These are phyloP conservation scores for Paxillus ammoniavirescens DNA, from an alignment of 768 basidiomycete genomes.

Conservation along the genomic window DNA sequence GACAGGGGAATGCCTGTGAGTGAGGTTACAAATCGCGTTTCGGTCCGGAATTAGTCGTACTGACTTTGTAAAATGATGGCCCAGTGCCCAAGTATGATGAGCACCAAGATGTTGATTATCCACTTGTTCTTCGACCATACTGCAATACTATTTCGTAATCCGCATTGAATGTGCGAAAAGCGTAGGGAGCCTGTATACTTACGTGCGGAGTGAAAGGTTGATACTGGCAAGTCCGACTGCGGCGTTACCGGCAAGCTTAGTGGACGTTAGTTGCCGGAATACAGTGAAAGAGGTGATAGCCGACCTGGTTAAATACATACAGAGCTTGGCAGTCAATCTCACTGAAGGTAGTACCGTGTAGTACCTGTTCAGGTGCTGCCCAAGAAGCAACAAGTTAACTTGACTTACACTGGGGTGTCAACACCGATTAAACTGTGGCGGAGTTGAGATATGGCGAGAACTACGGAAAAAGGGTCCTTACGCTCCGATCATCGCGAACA, in stretches of 20 bases:
- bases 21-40: not conserved
- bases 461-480: conserved; percentile 29
- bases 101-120: conserved; percentile 47
- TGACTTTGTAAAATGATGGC: conserved; percentile 63
- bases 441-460: not conserved
- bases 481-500: conserved; percentile 49
- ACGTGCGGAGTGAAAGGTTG: conserved; percentile 47
- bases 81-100: conserved; percentile 69
- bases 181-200: conserved; percentile 5
- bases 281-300: conserved; percentile 1
- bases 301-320: conserved; percentile 48
- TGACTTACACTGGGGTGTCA: conserved; percentile 35
- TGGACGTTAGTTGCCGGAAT: not conserved
- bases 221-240: conserved; percentile 46
- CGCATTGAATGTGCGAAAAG: conserved; percentile 6
- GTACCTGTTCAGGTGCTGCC: not conserved
- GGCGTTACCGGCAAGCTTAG: conserved; percentile 41
- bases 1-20: conserved; percentile 55
- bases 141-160: conserved; percentile 44
- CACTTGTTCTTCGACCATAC: conserved; percentile 61
- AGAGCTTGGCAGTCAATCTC: conserved; percentile 43
- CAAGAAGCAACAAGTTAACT: not conserved
- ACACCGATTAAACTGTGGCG: conserved; percentile 31
- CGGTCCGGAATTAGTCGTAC: not conserved
- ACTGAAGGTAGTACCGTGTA: conserved; percentile 18